phyloP scores from a whole-genome alignment of 768 basidiomycete genomes.

The Hirschioporus abietinus region DNA sequence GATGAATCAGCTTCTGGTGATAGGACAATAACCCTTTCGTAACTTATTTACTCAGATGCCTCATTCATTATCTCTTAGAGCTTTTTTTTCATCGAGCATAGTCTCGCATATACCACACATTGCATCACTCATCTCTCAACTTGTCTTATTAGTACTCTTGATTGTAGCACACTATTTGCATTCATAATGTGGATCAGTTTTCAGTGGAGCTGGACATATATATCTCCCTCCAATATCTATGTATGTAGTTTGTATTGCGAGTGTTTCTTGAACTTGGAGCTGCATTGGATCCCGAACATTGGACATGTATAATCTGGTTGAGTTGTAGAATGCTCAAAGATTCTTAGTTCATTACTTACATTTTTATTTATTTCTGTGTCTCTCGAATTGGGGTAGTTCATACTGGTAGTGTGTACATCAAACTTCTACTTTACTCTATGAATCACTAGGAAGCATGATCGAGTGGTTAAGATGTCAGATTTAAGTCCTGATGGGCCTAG shows the following conservation, averaged over 20 bases:
- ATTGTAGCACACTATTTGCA: background rate
- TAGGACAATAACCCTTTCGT: background rate
- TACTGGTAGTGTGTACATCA: too few species aligned
- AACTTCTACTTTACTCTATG: too few species aligned
- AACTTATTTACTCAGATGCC: background rate
- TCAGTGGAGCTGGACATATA: background rate
- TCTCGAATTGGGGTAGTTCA: too few species aligned
- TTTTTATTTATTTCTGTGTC: too few species aligned
- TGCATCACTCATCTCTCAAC: background rate
- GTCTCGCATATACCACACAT: background rate
- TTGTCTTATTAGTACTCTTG: background rate
- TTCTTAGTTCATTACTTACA: too few species aligned
- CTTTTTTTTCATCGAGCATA: background rate
- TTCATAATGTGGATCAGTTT: background rate
- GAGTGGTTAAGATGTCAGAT: slow-evolving; percentile 6
- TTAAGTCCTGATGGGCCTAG: slow-evolving; percentile 2
- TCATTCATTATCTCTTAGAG: background rate
- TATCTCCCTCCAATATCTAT: too few species aligned
- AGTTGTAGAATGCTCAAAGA: too few species aligned
- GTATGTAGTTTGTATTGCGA: too few species aligned
- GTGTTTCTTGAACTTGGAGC: too few species aligned
- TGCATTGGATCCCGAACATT: too few species aligned
- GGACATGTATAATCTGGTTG: too few species aligned
- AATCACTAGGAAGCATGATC: background rate
- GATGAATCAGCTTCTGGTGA: background rate